Percentiles rank a stretch among this genome's conserved stretches.
Conservation (phyloP, 1,284 basidiomycete species). For the Ceratobasidium sp. region DNA sequence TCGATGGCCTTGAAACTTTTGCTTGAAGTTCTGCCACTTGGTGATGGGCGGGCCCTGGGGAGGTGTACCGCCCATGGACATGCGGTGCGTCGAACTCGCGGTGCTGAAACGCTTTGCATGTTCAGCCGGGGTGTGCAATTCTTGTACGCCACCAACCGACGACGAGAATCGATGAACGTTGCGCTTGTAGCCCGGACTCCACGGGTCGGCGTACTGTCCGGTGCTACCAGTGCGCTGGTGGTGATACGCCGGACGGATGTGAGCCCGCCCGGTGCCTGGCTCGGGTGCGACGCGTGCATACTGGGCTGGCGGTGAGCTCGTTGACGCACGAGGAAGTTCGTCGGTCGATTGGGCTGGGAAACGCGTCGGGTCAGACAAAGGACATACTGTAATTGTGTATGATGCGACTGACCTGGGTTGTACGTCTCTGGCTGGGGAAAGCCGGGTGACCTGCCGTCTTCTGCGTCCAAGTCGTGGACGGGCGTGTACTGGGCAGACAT, state of each 20-base stretch:
- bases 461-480: conserved; percentile 10
- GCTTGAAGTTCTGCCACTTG: conserved; percentile 14
- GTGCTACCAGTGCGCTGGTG: conserved; percentile 20
- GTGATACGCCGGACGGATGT: background rate
- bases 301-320: background rate
- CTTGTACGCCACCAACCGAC: background rate
- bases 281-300: background rate
- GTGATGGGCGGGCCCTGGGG: background rate
- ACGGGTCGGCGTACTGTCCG: conserved; percentile 8
- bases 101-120: background rate
- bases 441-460: conserved; percentile 5
- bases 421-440: conserved; percentile 15
- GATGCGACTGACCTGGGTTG: background rate
- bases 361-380: background rate
- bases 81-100: background rate
- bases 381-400: background rate
- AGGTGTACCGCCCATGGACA: background rate
- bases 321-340: background rate
- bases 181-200: conserved; percentile 32
- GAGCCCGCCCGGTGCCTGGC: conserved; percentile 6
- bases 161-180: conserved; percentile 3
- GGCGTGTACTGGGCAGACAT: conserved; percentile 19
- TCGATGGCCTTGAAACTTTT: conserved; percentile 15
- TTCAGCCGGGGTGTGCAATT: background rate
- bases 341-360: conserved; percentile 2